Evolutionary conservation across 495 filamentous ascomycete species (phyloP).

Genomic region (Parachaetomium inaequale): DNA sequence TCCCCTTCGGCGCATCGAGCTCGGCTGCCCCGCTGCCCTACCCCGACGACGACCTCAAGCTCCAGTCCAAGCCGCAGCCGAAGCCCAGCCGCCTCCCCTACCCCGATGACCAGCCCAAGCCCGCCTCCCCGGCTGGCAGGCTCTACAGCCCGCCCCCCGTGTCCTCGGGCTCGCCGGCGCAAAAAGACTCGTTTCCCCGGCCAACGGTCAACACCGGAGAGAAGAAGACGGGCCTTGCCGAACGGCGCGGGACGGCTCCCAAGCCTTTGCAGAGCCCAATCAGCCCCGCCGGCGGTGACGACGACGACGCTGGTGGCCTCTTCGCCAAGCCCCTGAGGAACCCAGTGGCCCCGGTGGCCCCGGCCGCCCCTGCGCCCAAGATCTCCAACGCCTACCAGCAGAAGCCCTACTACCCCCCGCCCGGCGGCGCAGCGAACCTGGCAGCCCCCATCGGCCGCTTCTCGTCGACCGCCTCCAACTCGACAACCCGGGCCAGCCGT

Average conservation of each 20-base stretch:
- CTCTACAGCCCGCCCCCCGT: constrained; percentile 35
- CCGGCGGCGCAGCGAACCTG: constrained; percentile 32
- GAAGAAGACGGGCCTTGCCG: constrained; percentile 58
- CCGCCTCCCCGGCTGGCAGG: constrained; percentile 32
- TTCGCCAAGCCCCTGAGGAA: constrained; percentile 55
- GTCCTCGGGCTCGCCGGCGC: constrained; percentile 34
- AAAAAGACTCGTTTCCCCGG: constrained; percentile 41
- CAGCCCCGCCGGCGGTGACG: constrained; percentile 42
- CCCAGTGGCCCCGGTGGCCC: too few relatives aligned
- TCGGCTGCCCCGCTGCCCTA: constrained; percentile 68
- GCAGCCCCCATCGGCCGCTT: constrained; percentile 66
- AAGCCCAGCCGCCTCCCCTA: constrained; percentile 57
- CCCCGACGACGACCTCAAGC: constrained; percentile 61
- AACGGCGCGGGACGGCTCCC: constrained; percentile 68
- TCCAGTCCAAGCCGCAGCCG: constrained; percentile 25
- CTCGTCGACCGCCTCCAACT: constrained; percentile 83
- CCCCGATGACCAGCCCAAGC: constrained; percentile 61
- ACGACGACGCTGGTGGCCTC: constrained; percentile 63
- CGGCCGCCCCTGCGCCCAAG: constrained; percentile 29
- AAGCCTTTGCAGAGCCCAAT: constrained; percentile 71
- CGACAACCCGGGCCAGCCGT: constrained; percentile 85
- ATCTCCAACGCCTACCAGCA: constrained; percentile 49
- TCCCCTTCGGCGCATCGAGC: constrained; percentile 61
- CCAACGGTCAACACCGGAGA: constrained; percentile 47
- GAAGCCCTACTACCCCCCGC: constrained; percentile 49